Base-by-base conservation (phyloP, 129 eudicot genomes). In the Ambrosia trifida region DNA sequence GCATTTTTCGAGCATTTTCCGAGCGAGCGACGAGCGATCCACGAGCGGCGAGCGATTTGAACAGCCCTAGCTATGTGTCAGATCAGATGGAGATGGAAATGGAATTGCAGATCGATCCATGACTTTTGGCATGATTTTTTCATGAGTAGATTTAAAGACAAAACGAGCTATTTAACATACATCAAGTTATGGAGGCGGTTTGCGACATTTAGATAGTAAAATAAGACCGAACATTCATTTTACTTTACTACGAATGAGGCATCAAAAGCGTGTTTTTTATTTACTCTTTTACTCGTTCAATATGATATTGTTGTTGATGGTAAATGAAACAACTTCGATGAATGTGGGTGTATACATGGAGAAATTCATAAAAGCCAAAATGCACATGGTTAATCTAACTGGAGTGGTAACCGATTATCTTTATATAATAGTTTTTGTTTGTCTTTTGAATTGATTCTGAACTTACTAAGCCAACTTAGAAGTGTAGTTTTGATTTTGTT, bases 221-320 rank as follows among this genome's bases (percentile, higher is more conserved):
- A 59, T 59, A 62, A 72, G 65, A 59, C 31, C 45, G 67, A 58
- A 57, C 59, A 12, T 14, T 30, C 35, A 2, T 72, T 72, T 30
- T 72, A 68, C 58, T 72, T 30, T 72, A 68, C 58, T 17, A 72
- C 58, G 19, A 28, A 30, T 28, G 72, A 67, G 72, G 72, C 66
- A 61, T 61, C 44, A 10, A 40, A 59, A 57, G 5, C 4, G 18
- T 7, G 16, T 14, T 12, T 30, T 30, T 12, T 58, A 30, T 4
- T 30, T 59, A 12, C 7, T 32, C 12, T 5, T 43, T 57, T 57
- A 69, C 44, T 46, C 41, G 24, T 44, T 71, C 18, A n/a, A 68
- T 59, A 30, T 7, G 46, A 30, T 72, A 28, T 59, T 44, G 59
- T 31, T 72, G 30, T 44, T 33, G 59, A 72, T 44, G 46, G 73